Conservation (phyloP, 371 early-diverging fungal genomes). For the Capniomyces stellatus region DNA sequence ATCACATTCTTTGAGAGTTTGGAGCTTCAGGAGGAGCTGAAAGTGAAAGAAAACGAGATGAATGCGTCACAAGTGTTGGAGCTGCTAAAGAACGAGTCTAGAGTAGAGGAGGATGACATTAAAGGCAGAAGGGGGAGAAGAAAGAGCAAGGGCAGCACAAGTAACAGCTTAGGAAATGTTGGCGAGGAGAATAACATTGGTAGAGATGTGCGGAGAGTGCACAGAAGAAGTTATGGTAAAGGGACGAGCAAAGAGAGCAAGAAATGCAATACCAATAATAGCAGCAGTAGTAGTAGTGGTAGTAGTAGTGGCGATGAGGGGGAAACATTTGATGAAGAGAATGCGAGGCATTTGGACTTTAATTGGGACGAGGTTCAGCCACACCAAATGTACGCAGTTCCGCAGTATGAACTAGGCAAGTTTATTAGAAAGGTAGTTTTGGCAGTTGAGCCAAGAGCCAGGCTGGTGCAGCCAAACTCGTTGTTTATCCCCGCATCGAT, state of each 20-base stretch:
- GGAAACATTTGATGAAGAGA: slow-evolving; percentile 12
- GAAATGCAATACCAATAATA: neutral
- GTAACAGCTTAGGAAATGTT: neutral
- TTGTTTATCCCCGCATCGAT: slow-evolving; percentile 63
- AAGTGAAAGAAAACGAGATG: neutral
- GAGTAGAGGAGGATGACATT: neutral
- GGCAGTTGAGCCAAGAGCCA: slow-evolving; percentile 33
- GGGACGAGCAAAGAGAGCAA: neutral
- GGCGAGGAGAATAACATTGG: neutral
- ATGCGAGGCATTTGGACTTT: slow-evolving; percentile 28
- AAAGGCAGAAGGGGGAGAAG: neutral
- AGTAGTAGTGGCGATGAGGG: slow-evolving; percentile 7
- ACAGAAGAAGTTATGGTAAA: neutral
- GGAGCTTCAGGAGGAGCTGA: neutral
- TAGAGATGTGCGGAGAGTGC: neutral
- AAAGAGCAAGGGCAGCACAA: neutral
- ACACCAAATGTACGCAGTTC: slow-evolving; percentile 85
- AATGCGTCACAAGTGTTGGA: too few relatives aligned
- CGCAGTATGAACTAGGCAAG: slow-evolving; percentile 38
- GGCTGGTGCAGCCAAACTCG: slow-evolving; percentile 13
- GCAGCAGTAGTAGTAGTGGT: neutral
- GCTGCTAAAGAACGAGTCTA: neutral
- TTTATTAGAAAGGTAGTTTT: slow-evolving; percentile 51
- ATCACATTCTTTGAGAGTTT: neutral
- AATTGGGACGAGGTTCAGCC: slow-evolving; percentile 57